A percentile compares a stretch with the other conserved stretches of the same genome.
These are phyloP conservation scores for Lycium barbarum DNA, from an alignment of 257 asterid genomes.

Conservation along the genomic window DNA sequence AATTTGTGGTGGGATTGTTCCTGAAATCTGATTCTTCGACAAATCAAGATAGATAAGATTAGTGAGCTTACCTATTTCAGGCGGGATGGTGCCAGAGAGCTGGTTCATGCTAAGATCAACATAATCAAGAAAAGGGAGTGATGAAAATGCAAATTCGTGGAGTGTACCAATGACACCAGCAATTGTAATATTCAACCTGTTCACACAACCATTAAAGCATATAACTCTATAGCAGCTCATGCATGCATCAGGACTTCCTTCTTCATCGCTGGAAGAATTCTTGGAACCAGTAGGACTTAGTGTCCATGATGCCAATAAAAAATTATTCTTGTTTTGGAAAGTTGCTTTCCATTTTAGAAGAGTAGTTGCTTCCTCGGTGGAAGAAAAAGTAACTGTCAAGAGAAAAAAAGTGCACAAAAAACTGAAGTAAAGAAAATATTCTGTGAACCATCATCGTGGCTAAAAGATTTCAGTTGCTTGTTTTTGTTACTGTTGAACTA, in stretches of 20 bases:
- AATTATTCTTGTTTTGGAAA: conserved; percentile 21
- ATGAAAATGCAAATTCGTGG: conserved; percentile 33
- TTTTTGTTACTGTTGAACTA: background rate
- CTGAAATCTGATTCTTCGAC: conserved; percentile 22
- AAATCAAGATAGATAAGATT: background rate
- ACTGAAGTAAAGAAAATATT: background rate
- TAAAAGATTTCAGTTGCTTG: background rate
- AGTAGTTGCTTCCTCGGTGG: conserved; percentile 29
- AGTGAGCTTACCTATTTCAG: background rate
- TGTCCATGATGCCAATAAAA: conserved; percentile 30
- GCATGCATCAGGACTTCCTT: conserved; percentile 14
- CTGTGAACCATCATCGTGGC: background rate
- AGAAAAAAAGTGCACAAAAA: background rate
- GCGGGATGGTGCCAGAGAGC: conserved; percentile 28
- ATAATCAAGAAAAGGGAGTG: conserved; percentile 37
- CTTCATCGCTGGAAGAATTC: background rate
- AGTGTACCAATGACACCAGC: conserved; percentile 32
- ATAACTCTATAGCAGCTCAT: conserved; percentile 37
- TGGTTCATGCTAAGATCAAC: conserved; percentile 33
- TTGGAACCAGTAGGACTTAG: background rate
- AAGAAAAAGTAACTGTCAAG: background rate
- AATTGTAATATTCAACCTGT: conserved; percentile 27
- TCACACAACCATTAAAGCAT: conserved; percentile 13
- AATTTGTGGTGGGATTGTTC: conserved; percentile 30
- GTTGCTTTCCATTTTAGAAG: conserved; percentile 35